Evolutionary conservation across 306 rosid genomes (phyloP).

Genomic region (Vigna reflexopilosa): DNA sequence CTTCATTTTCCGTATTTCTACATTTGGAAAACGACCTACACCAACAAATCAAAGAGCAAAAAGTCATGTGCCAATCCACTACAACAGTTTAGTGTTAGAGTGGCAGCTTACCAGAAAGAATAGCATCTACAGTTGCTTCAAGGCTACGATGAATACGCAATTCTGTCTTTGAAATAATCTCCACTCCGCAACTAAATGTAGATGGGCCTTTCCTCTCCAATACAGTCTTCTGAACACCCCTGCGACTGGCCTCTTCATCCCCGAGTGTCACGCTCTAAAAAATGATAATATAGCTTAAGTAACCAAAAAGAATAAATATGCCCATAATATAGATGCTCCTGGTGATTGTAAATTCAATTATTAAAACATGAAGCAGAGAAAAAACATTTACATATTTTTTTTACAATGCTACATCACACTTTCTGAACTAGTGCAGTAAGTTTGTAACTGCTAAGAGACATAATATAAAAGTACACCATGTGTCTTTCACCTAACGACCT

Average conservation of each 20-base stretch:
- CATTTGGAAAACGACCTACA: slow-evolving; percentile 78
- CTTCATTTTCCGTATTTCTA: slow-evolving; percentile 81
- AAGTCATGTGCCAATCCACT: slow-evolving; percentile 30
- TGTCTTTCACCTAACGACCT: neutral
- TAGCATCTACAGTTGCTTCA: slow-evolving; percentile 90
- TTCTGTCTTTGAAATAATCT: slow-evolving; percentile 85
- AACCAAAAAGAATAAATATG: slow-evolving; percentile 42
- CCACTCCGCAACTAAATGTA: slow-evolving; percentile 86
- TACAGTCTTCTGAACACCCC: slow-evolving; percentile 95
- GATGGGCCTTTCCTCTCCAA: slow-evolving; percentile 98
- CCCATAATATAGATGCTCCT: neutral
- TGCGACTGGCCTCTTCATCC: slow-evolving; percentile 95
- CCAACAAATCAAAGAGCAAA: slow-evolving; percentile 39
- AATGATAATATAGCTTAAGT: slow-evolving; percentile 41
- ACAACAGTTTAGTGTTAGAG: slow-evolving; percentile 25
- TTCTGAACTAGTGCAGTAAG: neutral
- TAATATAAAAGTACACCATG: neutral
- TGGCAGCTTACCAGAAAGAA: slow-evolving; percentile 68
- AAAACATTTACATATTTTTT: neutral
- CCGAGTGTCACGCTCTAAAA: slow-evolving; percentile 92
- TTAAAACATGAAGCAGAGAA: neutral
- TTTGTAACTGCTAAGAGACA: neutral
- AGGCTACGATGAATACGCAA: slow-evolving; percentile 87
- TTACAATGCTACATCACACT: neutral
- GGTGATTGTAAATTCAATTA: slow-evolving; percentile 2